A percentile compares a stretch with the other conserved stretches of the same genome.
Evolutionary conservation across 2,329 filamentous ascomycete species (phyloP).

Genomic region (Bisporella sp.): DNA sequence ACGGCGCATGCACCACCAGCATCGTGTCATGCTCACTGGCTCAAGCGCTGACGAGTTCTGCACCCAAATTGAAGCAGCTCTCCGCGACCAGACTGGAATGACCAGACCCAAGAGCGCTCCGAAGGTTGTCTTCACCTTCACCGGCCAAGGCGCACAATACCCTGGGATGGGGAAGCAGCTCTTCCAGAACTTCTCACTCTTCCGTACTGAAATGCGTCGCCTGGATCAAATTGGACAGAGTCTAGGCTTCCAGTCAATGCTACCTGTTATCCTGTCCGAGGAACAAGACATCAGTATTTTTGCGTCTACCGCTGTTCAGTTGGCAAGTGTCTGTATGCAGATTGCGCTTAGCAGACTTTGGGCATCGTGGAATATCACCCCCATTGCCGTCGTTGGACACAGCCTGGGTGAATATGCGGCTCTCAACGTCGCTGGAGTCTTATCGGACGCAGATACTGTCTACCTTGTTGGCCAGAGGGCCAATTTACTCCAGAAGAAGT

Average conservation of each 20-base stretch:
- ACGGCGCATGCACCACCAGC: slow-evolving; percentile 50
- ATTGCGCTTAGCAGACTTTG: not conserved
- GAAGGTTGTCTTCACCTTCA: slow-evolving; percentile 23
- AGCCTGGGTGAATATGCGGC: not conserved
- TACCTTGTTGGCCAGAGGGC: not conserved
- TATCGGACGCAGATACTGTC: not conserved
- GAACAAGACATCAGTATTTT: not conserved
- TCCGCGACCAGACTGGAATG: not conserved
- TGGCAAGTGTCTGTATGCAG: not conserved
- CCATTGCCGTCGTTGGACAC: not conserved
- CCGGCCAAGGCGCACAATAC: slow-evolving; percentile 9
- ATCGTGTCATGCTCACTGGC: slow-evolving; percentile 42
- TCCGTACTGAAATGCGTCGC: slow-evolving; percentile 2
- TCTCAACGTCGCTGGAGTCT: not conserved
- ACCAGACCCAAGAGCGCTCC: slow-evolving; percentile 15
- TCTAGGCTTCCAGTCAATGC: slow-evolving; percentile 6
- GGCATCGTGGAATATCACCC: not conserved
- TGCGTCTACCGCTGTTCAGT: not conserved
- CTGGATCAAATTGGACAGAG: slow-evolving; percentile 6
- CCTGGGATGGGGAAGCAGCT: slow-evolving; percentile 6
- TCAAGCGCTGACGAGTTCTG: slow-evolving; percentile 28
- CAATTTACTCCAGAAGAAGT: not conserved
- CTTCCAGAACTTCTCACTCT: slow-evolving; percentile 5
- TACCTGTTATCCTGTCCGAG: slow-evolving; percentile 3
- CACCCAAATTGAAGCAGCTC: not conserved